These are phyloP conservation scores for Exophiala sideris DNA, from an alignment of 2,329 filamentous ascomycete species.

Conservation along the genomic window DNA sequence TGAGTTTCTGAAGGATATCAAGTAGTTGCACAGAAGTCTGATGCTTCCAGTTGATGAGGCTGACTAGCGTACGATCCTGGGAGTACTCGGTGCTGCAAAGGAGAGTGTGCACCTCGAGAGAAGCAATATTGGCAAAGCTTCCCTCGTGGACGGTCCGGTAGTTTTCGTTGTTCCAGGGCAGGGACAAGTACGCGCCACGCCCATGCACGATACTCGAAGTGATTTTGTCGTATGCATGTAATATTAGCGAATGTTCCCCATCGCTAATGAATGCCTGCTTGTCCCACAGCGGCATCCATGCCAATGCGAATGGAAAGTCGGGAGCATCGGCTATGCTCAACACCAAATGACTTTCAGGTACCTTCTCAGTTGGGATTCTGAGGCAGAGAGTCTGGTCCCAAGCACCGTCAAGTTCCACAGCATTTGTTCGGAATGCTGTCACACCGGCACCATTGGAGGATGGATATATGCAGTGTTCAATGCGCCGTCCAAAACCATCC, in stretches of 20 bases:
- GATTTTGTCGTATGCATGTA: constrained; percentile 90
- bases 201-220: constrained; percentile 70
- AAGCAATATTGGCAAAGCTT: constrained; percentile 74
- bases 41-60: constrained; percentile 82
- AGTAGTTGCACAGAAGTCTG: constrained; percentile 68
- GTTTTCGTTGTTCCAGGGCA: constrained; percentile 64
- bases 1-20: constrained; percentile 72
- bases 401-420: constrained; percentile 70
- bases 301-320: constrained; percentile 82
- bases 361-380: constrained; percentile 72
- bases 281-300: constrained; percentile 92
- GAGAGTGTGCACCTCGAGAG: constrained; percentile 75
- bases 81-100: constrained; percentile 94
- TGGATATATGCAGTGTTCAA: constrained; percentile 83
- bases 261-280: constrained; percentile 85
- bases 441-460: constrained; percentile 75
- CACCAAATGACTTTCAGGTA: constrained; percentile 77
- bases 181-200: constrained; percentile 79
- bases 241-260: constrained; percentile 71
- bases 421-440: constrained; percentile 85
- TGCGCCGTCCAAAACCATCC: constrained; percentile 69
- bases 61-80: constrained; percentile 81
- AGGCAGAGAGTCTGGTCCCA: constrained; percentile 90
- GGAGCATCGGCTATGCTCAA: constrained; percentile 87
- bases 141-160: constrained; percentile 59